Base-by-base conservation (phyloP, 495 filamentous ascomycete species). In the Penicillium bovifimosum region DNA sequence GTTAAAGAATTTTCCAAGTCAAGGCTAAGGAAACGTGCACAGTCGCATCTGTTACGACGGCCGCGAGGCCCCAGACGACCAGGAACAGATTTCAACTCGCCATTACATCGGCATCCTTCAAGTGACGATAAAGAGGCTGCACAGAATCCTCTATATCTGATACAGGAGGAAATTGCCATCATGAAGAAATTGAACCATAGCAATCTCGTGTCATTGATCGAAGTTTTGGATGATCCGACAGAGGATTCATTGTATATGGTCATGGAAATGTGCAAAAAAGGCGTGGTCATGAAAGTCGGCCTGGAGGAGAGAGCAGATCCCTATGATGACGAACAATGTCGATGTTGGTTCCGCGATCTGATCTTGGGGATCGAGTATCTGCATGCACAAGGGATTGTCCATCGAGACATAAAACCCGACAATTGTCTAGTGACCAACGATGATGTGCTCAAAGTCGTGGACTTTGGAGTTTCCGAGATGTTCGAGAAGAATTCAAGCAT, bases 201-300 rank as follows among this genome's bases (percentile, higher is more conserved):
- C 35, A 98, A 98, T 66, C 73, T 98, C 34, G 91, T 96, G n/a
- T 84, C 85, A 28, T 73, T 98, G 28, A 86, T 93, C 55, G 93
- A 98, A 66, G 93, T 98, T 0, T 70, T 98, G 29, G 93, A 98
- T 65, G 95, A 97, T 60, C 95, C 93, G 2, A 83, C 88, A 29
- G 91, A 96, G 57, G 93, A 98, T 63, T 95, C 91, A 1, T 71
- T 98, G 17, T 98, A 96, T 66, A 97, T 98, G 88, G 93, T 98
- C 5, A 79, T 98, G 64, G 93, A 98, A 66, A 93, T 95, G 89
- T 98, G 93, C 75, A 93, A 96, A 60, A 97, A 97, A 63, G 93
- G 93, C 0, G 92, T 97, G 20, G 79, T 96, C 33, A 97, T 98
- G 93, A 93, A 95, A 53, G 90, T 98, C 41, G 89, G 88, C 5